These are phyloP conservation scores for Iberis pinnata DNA, from an alignment of 345 rosid genomes.

Conservation along the genomic window DNA sequence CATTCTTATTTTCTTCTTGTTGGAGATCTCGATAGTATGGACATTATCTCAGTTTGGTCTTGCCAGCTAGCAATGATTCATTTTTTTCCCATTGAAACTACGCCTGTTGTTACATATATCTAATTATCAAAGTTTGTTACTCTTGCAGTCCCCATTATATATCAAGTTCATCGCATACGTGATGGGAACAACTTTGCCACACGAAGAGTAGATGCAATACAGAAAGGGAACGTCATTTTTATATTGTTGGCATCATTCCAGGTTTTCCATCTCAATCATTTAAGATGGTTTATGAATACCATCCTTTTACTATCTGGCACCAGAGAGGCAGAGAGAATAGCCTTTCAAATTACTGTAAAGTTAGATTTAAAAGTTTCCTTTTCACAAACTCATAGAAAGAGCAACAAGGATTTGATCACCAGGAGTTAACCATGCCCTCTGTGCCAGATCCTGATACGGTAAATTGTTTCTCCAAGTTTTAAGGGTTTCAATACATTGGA, in stretches of 20 bases:
- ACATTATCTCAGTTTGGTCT: neutral
- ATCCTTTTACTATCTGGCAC: neutral
- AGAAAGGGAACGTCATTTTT: constrained; percentile 75
- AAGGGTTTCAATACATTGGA: neutral
- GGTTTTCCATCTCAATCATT: constrained; percentile 34
- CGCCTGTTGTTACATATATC: constrained; percentile 7
- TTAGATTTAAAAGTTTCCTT: neutral
- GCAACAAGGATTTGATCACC: constrained; percentile 73
- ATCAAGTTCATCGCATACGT: constrained; percentile 72
- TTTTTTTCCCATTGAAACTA: constrained; percentile 6
- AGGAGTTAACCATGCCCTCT: constrained; percentile 53
- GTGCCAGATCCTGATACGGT: constrained; percentile 81
- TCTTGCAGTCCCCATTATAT: constrained; percentile 73
- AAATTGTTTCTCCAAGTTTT: constrained; percentile 20
- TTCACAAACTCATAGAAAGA: constrained; percentile 45
- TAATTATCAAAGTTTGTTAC: constrained; percentile 4
- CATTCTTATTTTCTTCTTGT: constrained; percentile 85
- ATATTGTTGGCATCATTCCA: constrained; percentile 85
- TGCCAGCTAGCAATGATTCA: constrained; percentile 11
- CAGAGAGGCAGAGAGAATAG: constrained; percentile 4
- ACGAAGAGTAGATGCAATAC: constrained; percentile 86
- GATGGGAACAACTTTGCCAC: constrained; percentile 93
- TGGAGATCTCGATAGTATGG: constrained; percentile 82
- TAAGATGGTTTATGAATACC: neutral
- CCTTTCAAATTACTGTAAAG: neutral